phyloP scores from a whole-genome alignment of 129 eudicot genomes.

The Artemisia annua region DNA sequence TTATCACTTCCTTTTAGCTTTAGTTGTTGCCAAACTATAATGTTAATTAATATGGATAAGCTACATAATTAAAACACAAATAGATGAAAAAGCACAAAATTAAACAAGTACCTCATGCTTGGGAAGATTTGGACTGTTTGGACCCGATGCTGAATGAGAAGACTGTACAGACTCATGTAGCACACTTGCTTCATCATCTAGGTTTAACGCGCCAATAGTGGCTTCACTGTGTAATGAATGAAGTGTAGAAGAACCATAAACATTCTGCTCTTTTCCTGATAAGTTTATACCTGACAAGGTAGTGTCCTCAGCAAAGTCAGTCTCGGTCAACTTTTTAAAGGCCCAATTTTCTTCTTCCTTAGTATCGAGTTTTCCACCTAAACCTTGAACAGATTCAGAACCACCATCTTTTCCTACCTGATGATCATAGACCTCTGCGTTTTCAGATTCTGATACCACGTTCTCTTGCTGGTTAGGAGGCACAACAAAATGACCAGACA shows the following conservation, averaged over 20 bases:
- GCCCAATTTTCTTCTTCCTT: conserved; percentile 54
- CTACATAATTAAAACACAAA: not conserved
- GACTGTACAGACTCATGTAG: conserved; percentile 38
- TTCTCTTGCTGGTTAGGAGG: conserved; percentile 70
- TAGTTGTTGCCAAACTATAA: not conserved
- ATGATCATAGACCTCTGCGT: conserved; percentile 32
- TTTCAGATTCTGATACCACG: conserved; percentile 43
- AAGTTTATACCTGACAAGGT: conserved; percentile 37
- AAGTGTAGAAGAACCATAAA: conserved; percentile 32
- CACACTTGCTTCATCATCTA: conserved; percentile 33
- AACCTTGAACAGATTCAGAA: conserved; percentile 37
- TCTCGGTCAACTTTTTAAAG: conserved; percentile 33
- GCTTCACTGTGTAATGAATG: conserved; percentile 48
- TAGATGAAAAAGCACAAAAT: not conserved
- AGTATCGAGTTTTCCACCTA: conserved; percentile 36
- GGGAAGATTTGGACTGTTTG: conserved; percentile 29
- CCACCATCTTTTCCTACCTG: conserved; percentile 35
- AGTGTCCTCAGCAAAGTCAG: conserved; percentile 44
- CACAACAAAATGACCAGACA: conserved; percentile 84
- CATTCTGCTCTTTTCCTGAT: conserved; percentile 49
- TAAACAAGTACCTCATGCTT: conserved; percentile 51
- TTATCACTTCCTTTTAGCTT: not conserved
- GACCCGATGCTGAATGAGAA: conserved; percentile 37
- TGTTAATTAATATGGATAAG: not conserved
- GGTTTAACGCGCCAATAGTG: conserved; percentile 36